phyloP scores from a whole-genome alignment of 2,329 filamentous ascomycete species.

The Colletotrichum sansevieriae region DNA sequence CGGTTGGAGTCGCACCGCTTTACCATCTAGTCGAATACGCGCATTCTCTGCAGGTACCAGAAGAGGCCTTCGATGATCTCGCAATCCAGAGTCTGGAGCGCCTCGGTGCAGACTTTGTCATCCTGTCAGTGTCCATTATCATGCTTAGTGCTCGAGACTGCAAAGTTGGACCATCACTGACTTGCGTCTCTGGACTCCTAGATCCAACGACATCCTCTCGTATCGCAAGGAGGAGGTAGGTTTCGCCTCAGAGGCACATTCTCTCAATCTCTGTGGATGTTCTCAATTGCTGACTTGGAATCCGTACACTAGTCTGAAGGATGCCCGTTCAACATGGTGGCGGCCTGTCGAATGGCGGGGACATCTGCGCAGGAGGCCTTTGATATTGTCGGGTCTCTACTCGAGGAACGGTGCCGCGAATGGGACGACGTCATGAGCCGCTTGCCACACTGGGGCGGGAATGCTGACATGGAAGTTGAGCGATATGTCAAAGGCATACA shows the following conservation, averaged over 20 bases:
- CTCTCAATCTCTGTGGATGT: too few species aligned
- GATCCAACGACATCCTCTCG: too few species aligned
- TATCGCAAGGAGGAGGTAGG: too few species aligned
- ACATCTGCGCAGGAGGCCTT: constrained; percentile 44
- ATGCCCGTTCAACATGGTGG: constrained; percentile 44
- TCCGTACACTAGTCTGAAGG: constrained; percentile 32
- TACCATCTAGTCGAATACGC: constrained; percentile 46
- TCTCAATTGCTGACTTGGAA: too few species aligned
- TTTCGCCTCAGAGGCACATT: background rate
- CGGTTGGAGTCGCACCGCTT: constrained; percentile 42
- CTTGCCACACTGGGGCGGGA: constrained; percentile 37
- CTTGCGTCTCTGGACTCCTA: too few species aligned
- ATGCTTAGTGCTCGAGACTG: background rate
- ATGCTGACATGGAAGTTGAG: constrained; percentile 36
- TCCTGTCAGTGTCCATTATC: constrained; percentile 41
- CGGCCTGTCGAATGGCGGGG: constrained; percentile 41
- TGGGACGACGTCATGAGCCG: constrained; percentile 40
- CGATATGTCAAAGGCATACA: constrained; percentile 46
- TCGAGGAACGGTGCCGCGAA: constrained; percentile 41
- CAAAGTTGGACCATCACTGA: too few species aligned
- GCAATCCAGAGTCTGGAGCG: constrained; percentile 43
- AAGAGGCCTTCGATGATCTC: constrained; percentile 43
- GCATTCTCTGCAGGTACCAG: constrained; percentile 41
- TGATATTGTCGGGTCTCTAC: constrained; percentile 41
- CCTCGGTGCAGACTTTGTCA: constrained; percentile 45